Evolutionary conservation across 2,329 filamentous ascomycete species (phyloP).

Genomic region (Diplodia corticola): DNA sequence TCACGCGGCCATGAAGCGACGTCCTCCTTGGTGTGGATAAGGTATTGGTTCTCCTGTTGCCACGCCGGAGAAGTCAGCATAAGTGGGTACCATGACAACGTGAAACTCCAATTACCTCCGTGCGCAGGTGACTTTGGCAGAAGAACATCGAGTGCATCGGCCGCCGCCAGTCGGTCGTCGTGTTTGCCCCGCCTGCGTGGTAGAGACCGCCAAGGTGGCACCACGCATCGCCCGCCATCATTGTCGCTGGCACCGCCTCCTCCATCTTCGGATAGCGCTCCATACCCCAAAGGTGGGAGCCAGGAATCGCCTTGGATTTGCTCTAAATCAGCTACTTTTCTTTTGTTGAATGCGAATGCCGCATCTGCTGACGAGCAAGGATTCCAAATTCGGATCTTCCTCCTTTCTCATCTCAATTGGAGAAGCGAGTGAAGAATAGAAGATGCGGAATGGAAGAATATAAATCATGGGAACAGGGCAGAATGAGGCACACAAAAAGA

Average conservation of each 20-base stretch:
- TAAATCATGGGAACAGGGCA: too few relatives aligned
- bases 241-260: constrained; percentile 43
- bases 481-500: too few relatives aligned
- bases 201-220: constrained; percentile 45
- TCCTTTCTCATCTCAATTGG: neutral
- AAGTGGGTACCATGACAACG: neutral
- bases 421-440: neutral
- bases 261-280: constrained; percentile 40
- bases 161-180: constrained; percentile 25
- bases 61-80: neutral
- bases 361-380: neutral
- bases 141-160: constrained; percentile 23
- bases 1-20: constrained; percentile 7
- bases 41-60: constrained; percentile 19
- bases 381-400: neutral
- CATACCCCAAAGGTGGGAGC: constrained; percentile 45
- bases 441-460: neutral
- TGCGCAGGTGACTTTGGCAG: constrained; percentile 11
- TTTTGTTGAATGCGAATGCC: neutral
- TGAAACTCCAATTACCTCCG: constrained; percentile 1
- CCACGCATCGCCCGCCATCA: constrained; percentile 44
- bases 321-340: neutral
- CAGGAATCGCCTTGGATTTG: constrained; percentile 36
- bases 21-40: constrained; percentile 18
- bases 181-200: constrained; percentile 45